A percentile compares a stretch with the other conserved stretches of the same genome.
Evolutionary conservation across 441 rosid species (phyloP).

Genomic region (Populus hybrid): DNA sequence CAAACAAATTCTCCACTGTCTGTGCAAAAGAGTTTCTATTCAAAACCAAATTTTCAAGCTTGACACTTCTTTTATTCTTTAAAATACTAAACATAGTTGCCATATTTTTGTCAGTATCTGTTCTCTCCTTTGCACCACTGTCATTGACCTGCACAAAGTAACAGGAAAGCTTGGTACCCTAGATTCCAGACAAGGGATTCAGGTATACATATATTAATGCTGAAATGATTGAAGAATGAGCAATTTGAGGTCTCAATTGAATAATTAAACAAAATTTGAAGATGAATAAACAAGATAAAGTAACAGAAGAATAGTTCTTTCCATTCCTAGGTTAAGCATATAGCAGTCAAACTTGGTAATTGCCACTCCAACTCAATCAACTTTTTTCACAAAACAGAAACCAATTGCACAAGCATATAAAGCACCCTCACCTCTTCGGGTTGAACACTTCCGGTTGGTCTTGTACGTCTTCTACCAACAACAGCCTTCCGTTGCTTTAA

Average conservation of each 20-base stretch:
- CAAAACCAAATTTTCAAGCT: conserved; percentile 56
- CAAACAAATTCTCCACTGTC: conserved; percentile 72
- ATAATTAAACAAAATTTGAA: no score
- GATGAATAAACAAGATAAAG: no score
- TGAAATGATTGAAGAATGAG: neutral
- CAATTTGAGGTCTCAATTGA: neutral
- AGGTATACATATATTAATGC: neutral
- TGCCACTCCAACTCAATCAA: no score
- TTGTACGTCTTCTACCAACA: conserved; percentile 26
- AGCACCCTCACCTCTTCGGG: conserved; percentile 49
- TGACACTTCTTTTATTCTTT: conserved; percentile 43
- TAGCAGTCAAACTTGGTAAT: no score
- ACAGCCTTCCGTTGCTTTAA: no score
- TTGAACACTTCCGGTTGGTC: conserved; percentile 29
- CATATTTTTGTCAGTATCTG: conserved; percentile 54
- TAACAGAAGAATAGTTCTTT: no score
- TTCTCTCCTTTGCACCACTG: conserved; percentile 26
- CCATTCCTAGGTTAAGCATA: no score
- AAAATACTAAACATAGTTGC: conserved; percentile 56
- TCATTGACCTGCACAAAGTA: conserved; percentile 42
- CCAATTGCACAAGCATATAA: neutral
- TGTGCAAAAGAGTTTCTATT: conserved; percentile 68
- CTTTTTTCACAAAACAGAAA: no score
- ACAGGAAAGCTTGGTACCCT: neutral
- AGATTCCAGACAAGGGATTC: neutral